A percentile compares a stretch with the other conserved stretches of the same genome.
Evolutionary conservation across 2,329 filamentous ascomycete species (phyloP).

Genomic region (Cladorrhinum sp.): DNA sequence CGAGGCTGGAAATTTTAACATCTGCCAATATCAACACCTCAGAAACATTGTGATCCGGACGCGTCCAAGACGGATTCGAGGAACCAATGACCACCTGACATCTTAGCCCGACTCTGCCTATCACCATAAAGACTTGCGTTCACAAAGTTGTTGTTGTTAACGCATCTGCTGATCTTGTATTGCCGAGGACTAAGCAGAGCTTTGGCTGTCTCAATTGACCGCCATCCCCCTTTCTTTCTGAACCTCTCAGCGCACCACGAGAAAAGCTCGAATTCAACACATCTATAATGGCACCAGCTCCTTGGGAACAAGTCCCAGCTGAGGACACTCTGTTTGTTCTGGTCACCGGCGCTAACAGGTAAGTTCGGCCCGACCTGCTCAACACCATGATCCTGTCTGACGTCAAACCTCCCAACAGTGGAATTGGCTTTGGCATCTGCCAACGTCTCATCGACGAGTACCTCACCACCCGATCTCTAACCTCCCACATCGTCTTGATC

Average conservation of each 20-base stretch:
- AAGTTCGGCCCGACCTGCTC: constrained; percentile 28
- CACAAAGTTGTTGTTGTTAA: neutral
- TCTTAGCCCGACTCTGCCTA: neutral
- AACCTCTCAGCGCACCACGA: neutral
- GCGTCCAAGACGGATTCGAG: neutral
- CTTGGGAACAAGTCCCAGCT: constrained; percentile 35
- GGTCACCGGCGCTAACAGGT: constrained; percentile 87
- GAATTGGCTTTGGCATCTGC: constrained; percentile 80
- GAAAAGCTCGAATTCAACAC: neutral
- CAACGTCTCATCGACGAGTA: constrained; percentile 89
- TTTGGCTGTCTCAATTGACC: neutral
- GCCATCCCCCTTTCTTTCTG: neutral
- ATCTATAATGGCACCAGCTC: constrained; percentile 29
- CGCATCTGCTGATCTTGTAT: neutral
- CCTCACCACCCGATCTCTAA: constrained; percentile 63
- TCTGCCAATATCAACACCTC: no score
- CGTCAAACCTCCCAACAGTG: constrained; percentile 51
- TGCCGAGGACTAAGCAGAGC: neutral
- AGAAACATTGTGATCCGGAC: neutral
- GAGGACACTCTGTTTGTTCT: constrained; percentile 60
- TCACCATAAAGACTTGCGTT: neutral
- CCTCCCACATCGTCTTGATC: constrained; percentile 72
- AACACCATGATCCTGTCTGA: constrained; percentile 27
- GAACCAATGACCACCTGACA: no score
- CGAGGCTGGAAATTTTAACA: no score